phyloP scores from a whole-genome alignment of 306 rosid species.

The Cyamopsis tetragonoloba region DNA sequence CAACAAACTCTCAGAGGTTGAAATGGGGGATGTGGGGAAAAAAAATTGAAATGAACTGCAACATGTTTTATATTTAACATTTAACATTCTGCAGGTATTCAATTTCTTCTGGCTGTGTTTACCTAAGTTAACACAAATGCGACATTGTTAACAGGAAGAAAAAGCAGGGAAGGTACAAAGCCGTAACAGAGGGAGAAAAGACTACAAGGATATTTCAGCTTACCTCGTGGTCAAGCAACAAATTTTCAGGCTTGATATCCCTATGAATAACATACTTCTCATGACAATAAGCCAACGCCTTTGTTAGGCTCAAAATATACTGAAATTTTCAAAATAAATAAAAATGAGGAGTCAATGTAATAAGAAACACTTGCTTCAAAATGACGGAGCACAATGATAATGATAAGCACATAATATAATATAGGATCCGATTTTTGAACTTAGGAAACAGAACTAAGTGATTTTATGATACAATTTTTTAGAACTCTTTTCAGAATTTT shows the following conservation, averaged over 20 bases:
- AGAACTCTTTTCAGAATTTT: not conserved
- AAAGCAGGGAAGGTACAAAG: not conserved
- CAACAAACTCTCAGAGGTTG: not conserved
- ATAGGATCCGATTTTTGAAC: not conserved
- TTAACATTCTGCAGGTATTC: not conserved
- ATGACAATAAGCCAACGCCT: conserved; percentile 78
- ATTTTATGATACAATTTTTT: not conserved
- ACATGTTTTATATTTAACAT: not conserved
- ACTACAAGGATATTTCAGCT: not conserved
- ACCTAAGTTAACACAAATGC: not conserved
- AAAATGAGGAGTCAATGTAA: not conserved
- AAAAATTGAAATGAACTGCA: not conserved
- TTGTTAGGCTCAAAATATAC: conserved; percentile 71
- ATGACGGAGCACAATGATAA: not conserved
- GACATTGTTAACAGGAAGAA: not conserved
- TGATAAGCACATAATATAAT: not conserved
- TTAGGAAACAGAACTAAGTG: not conserved
- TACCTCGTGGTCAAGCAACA: conserved; percentile 84
- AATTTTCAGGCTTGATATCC: conserved; percentile 87
- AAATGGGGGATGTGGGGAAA: not conserved
- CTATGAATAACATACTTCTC: conserved; percentile 87
- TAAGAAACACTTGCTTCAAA: not conserved
- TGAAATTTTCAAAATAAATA: conserved; percentile 26
- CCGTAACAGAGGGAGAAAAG: not conserved
- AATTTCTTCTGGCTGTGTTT: not conserved